Evolutionary conservation across 179 eudicot genomes (phyloP), one percentile per base, ranked within the genome.

Genomic region (Heliamphora ciliata): DNA sequence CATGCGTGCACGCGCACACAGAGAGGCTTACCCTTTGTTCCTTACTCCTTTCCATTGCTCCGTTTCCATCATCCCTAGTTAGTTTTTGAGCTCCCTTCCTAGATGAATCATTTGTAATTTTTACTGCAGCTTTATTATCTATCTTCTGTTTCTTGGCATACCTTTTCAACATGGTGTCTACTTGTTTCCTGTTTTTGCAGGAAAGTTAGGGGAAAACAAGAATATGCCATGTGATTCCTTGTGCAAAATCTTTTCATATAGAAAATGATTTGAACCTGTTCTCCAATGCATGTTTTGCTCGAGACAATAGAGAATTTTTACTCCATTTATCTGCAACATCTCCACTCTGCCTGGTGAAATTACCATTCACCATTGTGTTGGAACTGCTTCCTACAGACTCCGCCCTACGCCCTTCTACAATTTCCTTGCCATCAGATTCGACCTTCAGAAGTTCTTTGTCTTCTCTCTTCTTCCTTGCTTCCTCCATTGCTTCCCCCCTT

Each of bases 401-500:
- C 67, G 79, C 79, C 56, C 40, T 78, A 56, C 71, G 80, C 76
- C 83, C 88, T 73, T 79, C 85, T 67, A 50, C 80, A 18, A 60
- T 83, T 76, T 87, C 92, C 83, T 86, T 88, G 65, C 86, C 82
- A 84, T 85, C 86, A 81, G 90, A 70, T 64, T 83, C 90, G 10
- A 85, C 86, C 84, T 91, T 93, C 87, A 86, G 82, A 69, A 86
- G 94, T 71, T 92, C 93, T 84, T 91, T 94, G 13, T 90, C 96
- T 83, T 94, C 94, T 82, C 97, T 90, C 84, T 86, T 94, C 91
- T 88, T 94, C 80, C 89, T 91, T 81, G 92, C 98, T 87, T 94
- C 98, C 84, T 92, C 91, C 54, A 96, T 60, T 58, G 97, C 97
- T 87, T 96, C 97, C 78, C 84, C 99, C 80, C 98, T 90, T 78